Evolutionary conservation across 495 filamentous ascomycete genomes (phyloP).

Genomic region (Lineolata rhizophorae): DNA sequence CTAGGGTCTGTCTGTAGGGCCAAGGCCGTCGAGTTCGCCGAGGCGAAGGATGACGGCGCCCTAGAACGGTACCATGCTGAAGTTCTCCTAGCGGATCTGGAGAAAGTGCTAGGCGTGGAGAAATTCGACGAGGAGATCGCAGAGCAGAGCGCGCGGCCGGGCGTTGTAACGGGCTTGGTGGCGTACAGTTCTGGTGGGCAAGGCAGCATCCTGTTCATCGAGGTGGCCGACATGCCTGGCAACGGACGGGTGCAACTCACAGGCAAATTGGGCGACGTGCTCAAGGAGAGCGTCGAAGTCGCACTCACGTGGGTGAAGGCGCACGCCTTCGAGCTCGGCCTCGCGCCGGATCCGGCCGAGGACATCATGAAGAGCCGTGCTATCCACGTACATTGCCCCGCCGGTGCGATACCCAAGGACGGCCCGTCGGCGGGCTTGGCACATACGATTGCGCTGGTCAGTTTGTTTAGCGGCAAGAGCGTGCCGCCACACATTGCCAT

Average conservation of each 20-base stretch:
- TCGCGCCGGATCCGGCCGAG: conserved; percentile 58
- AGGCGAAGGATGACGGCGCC: conserved; percentile 59
- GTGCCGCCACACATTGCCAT: conserved; percentile 89
- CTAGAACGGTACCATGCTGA: conserved; percentile 49
- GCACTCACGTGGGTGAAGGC: conserved; percentile 92
- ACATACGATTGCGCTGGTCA: conserved; percentile 83
- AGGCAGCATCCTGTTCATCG: conserved; percentile 94
- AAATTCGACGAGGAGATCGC: conserved; percentile 91
- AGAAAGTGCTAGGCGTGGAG: conserved; percentile 81
- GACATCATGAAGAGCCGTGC: conserved; percentile 93
- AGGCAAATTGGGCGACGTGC: conserved; percentile 90
- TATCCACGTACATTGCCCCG: conserved; percentile 92
- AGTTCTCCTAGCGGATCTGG: conserved; percentile 58
- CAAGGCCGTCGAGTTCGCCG: conserved; percentile 87
- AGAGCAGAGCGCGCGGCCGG: conserved; percentile 67
- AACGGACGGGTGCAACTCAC: conserved; percentile 87
- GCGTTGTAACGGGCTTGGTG: conserved; percentile 90
- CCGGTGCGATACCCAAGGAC: conserved; percentile 88
- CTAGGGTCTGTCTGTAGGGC: conserved; percentile 82
- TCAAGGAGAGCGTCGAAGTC: conserved; percentile 94
- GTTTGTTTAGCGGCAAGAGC: conserved; percentile 67
- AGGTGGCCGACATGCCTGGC: conserved; percentile 93
- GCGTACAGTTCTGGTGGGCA: conserved; percentile 89
- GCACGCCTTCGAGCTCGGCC: conserved; percentile 75
- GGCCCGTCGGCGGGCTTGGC: conserved; percentile 76